Conservation (phyloP, 768 basidiomycete genomes). For the Tricholomella constricta region DNA sequence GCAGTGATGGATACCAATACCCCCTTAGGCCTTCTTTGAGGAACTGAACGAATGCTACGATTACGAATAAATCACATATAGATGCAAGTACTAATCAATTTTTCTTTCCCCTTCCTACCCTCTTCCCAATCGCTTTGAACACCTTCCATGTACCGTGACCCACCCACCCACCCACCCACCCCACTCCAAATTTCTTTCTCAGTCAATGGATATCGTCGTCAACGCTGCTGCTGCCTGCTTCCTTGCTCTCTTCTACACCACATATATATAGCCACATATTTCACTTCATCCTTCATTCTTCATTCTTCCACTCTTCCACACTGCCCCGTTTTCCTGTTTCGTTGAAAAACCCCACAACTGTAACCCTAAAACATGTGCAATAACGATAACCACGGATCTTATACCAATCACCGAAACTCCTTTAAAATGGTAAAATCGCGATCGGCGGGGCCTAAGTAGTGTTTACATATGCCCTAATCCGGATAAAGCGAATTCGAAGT, state of each 20-base stretch:
- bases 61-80: not conserved
- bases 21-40: too few relatives aligned
- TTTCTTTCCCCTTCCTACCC: constrained; percentile 1
- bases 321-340: constrained; percentile 1
- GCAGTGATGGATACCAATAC: constrained; percentile 25
- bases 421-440: constrained; percentile 5
- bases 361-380: constrained; percentile 14
- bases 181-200: too few relatives aligned
- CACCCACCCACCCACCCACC: too few relatives aligned
- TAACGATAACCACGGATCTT: constrained; percentile 16
- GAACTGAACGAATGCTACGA: too few relatives aligned
- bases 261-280: not conserved
- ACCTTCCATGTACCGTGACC: not conserved
- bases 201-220: too few relatives aligned
- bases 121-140: not conserved
- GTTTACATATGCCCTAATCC: too few relatives aligned
- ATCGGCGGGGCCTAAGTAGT: constrained; percentile 2
- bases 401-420: too few relatives aligned
- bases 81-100: not conserved
- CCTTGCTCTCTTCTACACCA: not conserved
- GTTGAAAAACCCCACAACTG: not conserved
- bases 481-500: too few relatives aligned
- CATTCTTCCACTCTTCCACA: too few relatives aligned
- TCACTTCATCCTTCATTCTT: not conserved
- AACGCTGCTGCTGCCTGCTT: too few relatives aligned